Conservation (phyloP, 192 early-diverging fungal genomes). For the Coemansia umbellata region DNA sequence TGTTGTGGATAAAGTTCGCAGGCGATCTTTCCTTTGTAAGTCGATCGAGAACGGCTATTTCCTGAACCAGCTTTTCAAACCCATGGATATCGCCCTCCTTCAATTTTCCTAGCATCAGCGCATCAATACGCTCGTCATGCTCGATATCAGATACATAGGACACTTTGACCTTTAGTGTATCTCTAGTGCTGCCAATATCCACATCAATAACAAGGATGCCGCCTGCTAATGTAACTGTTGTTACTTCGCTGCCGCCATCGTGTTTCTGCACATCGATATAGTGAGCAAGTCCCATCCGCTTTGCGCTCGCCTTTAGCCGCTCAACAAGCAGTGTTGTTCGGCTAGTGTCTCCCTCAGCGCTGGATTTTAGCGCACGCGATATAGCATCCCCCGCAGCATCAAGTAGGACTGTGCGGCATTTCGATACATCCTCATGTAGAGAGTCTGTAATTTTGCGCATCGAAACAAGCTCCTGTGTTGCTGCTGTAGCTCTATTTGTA, state of each 20-base stretch:
- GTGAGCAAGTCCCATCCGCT: constrained; percentile 30
- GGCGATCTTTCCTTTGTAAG: constrained; percentile 24
- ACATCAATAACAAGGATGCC: constrained; percentile 44
- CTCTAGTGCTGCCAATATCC: constrained; percentile 18
- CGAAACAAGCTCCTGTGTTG: constrained; percentile 28
- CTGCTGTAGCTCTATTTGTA: constrained; percentile 16
- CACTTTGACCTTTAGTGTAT: constrained; percentile 33
- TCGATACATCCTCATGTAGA: constrained; percentile 21
- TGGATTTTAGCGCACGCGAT: constrained; percentile 5
- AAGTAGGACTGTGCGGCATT: constrained; percentile 17
- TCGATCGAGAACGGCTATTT: constrained; percentile 33
- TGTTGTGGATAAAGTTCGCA: constrained; percentile 44
- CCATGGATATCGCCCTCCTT: constrained; percentile 23
- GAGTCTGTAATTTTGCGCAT: constrained; percentile 37
- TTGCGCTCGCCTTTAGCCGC: constrained; percentile 23
- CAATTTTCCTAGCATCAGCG: constrained; percentile 26
- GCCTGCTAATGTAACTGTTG: constrained; percentile 47
- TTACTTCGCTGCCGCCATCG: constrained; percentile 3
- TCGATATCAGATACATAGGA: constrained; percentile 43
- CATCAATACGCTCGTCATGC: constrained; percentile 40
- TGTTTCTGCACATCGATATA: constrained; percentile 35
- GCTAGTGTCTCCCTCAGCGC: not conserved
- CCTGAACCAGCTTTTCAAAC: constrained; percentile 31
- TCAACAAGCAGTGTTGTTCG: constrained; percentile 18
- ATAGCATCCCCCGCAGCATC: constrained; percentile 34